These are phyloP conservation scores for Anacardium occidentale DNA, from an alignment of 345 rosid genomes.

Conservation along the genomic window DNA sequence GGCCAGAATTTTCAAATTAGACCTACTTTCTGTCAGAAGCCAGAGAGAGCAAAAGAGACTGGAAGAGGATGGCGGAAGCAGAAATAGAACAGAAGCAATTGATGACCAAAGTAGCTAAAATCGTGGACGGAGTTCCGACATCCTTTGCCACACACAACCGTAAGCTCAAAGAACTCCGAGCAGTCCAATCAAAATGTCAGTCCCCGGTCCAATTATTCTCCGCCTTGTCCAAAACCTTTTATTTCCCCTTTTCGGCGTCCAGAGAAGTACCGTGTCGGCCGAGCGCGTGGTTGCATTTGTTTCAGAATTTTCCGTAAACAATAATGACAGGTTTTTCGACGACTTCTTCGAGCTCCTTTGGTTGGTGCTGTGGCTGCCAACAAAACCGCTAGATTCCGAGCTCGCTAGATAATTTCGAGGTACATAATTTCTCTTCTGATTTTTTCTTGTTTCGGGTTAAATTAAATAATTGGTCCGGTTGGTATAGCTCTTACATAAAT, in stretches of 20 bases:
- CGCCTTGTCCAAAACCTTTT: slow-evolving; percentile 61
- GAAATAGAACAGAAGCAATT: slow-evolving; percentile 24
- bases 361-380: slow-evolving; percentile 56
- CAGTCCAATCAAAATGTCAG: slow-evolving; percentile 50
- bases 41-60: neutral
- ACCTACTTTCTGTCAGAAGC: neutral
- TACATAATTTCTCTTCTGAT: slow-evolving; percentile 12
- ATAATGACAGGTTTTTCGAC: slow-evolving; percentile 51
- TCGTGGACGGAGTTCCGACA: slow-evolving; percentile 64
- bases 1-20: slow-evolving; percentile 24
- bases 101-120: slow-evolving; percentile 49
- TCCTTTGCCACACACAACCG: slow-evolving; percentile 76
- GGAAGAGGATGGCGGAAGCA: slow-evolving; percentile 16
- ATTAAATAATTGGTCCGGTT: too few species aligned
- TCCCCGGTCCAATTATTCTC: slow-evolving; percentile 41
- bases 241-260: slow-evolving; percentile 62
- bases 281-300: slow-evolving; percentile 76
- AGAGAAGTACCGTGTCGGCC: slow-evolving; percentile 53
- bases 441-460: neutral
- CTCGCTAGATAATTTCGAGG: slow-evolving; percentile 90
- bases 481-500: too few species aligned
- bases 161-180: slow-evolving; percentile 69
- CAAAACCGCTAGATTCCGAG: slow-evolving; percentile 67
- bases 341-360: slow-evolving; percentile 59
- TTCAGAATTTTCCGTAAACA: slow-evolving; percentile 50